These are phyloP conservation scores for Pleurotus cornucopiae DNA, from an alignment of 768 basidiomycete species.

Conservation along the genomic window DNA sequence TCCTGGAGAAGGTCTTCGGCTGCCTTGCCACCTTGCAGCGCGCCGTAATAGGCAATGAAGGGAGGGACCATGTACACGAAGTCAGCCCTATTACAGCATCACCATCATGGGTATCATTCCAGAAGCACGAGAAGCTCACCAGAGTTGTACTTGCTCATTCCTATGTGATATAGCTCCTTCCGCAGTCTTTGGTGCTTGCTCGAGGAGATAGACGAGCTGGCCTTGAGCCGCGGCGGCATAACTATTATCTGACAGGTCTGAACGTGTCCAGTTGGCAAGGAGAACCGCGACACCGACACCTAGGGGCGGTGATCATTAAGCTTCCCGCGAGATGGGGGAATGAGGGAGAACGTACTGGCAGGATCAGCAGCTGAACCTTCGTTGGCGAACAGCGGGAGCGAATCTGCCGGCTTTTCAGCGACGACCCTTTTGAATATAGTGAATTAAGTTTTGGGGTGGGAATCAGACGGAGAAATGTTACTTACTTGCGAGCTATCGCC, in stretches of 20 bases:
- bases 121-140: slow-evolving; percentile 25
- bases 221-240: slow-evolving; percentile 38
- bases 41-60: slow-evolving; percentile 64
- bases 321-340: not conserved
- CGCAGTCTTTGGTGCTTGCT: slow-evolving; percentile 35
- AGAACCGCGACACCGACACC: slow-evolving; percentile 51
- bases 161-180: slow-evolving; percentile 62
- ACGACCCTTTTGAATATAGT: slow-evolving; percentile 28
- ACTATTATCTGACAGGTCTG: slow-evolving; percentile 23
- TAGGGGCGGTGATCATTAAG: slow-evolving; percentile 15
- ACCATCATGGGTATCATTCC: not conserved
- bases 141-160: slow-evolving; percentile 46
- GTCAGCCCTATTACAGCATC: slow-evolving; percentile 39
- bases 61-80: slow-evolving; percentile 62
- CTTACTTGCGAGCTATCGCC: slow-evolving; percentile 34
- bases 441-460: not conserved
- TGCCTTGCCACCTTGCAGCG: slow-evolving; percentile 31
- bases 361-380: slow-evolving; percentile 59
- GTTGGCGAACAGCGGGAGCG: slow-evolving; percentile 37
- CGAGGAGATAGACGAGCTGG: slow-evolving; percentile 46
- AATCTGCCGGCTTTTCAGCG: slow-evolving; percentile 26
- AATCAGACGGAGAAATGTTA: not conserved
- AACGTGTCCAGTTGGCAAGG: slow-evolving; percentile 48
- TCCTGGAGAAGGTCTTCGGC: slow-evolving; percentile 33
- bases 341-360: slow-evolving; percentile 34